Evolutionary conservation across 257 asterid species (phyloP), one percentile per base, ranked within the genome.

Genomic region (Solanum arcanum): DNA sequence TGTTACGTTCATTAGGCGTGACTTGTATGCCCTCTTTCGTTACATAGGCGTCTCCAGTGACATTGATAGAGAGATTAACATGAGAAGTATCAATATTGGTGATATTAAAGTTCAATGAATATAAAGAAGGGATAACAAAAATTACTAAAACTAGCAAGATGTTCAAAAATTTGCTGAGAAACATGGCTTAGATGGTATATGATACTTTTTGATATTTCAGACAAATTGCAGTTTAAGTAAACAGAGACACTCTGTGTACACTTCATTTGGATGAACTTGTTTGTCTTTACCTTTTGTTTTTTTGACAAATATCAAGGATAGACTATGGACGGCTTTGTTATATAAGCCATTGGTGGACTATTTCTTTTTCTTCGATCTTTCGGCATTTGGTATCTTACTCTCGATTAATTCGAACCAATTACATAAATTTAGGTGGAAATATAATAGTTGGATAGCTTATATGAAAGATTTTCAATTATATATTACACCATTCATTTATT

Each of bases 11-110:
- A 44, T 89, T 41, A 2, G 91, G 74, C 1, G 94, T 92, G 69
- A 92, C 84, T 60, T 88, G 92, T 33, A 92, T 81, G 77, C 91
- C 91, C 27, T 85, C 74, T 13, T 4, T n/a, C 9, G 92, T 68
- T 64, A 87, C 80, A 46, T 76, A 86, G n/a, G 93, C 91, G 2
- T 49, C 86, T 8, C 90, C 91, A n/a, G 62, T 20, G 68, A 74
- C 9, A 29, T 78, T 88, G 73, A 91, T 84, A 14, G 5, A 3
- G 52, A 59, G 25, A 82, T 60, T 44, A 41, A 13, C 27, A 12
- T 89, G 27, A 20, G 60, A 2, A 31, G 76, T 0, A 15, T 27
- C 31, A 86, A 88, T 84, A 13, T 78, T 21, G 66, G 92, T 5
- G 42, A 87, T 29, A 52, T 88, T 91, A 88, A 92, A 92, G 35